Evolutionary conservation across 371 early-diverging fungal genomes (phyloP), one percentile per base, ranked within the genome.

Genomic region (Mortierella polycephala): DNA sequence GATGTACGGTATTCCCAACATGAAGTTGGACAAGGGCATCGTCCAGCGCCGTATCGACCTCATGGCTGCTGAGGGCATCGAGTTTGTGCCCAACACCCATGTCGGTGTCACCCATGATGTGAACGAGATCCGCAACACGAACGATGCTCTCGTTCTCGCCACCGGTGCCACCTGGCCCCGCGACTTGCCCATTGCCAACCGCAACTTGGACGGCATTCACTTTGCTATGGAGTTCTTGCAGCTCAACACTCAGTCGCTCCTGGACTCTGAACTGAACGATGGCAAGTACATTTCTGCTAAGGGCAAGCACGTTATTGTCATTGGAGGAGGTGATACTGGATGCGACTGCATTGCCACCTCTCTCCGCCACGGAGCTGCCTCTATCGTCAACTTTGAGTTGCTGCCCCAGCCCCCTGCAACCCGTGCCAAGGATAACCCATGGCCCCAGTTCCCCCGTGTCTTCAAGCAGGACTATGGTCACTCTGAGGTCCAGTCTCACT

Each of bases 1-100:
- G 74, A 96, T 96, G 91, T 98, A 98, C 82, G 99, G 99, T 72
- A 98, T 98, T 67, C 99, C 99, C 64, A 98, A 98, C 88, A 98
- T 98, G 99, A 98, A 98, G 89, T 92, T 98, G 39, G 98, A 98
- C 85, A 98, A 97, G 90, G 86, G 86, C 61, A 77, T 96, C 63
- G 97, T 98, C 45, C 94, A 95, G 77, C 90, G 99, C 51, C 94
- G 99, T 70, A 84, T 97, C 57, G 95, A 98, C 66, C 89, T 97
- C 70, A 83, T 98, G 85, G 94, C 91, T 5, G 93, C 91, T 10
- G 98, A 98, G 84, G 99, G 98, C 53, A 88, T 98, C 45, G 83
- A 81, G 41, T 98, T 97, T 85, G 91, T 94, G 21, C 83, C 94
- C 58, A 92, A 92, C 77, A 88, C 93, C 37, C 89, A 96, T 59